Evolutionary conservation across 2,329 filamentous ascomycete genomes (phyloP), one percentile per base, ranked within the genome.

Genomic region (Xylariales sp.): DNA sequence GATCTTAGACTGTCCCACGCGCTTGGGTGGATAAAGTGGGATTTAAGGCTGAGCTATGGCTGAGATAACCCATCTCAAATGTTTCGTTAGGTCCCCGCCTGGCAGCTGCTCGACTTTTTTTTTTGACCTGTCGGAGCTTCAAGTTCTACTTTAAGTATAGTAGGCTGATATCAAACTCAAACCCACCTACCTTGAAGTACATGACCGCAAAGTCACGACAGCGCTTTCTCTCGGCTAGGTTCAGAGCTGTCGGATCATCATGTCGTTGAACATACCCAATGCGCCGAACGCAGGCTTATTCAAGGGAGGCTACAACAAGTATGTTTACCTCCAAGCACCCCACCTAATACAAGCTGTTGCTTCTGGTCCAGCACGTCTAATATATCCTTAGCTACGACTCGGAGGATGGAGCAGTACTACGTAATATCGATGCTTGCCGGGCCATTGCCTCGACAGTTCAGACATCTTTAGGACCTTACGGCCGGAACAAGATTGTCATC

Each of bases 401-500:
- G 47, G 94, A 98, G 82, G 93, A 98, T 86, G 93, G 93, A 63
- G 94, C 93, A 54, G 90, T 98, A 53, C 78, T 97, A 52, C 89
- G 93, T 62, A 98, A 98, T 69, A 97, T 98, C 70, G 94, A 98
- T 63, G 93, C 94, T 63, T 98, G 93, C 74, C 82, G 90, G 51
- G 88, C 93, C 53, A 97, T 98, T 67, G 83, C 93, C 45, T 87
- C 86, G 58, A 98, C 93, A 39, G 93, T 98, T 37, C 89, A 95
- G 74, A 97, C 93, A 43, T 97, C 93, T 33, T 79, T 98, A 25
- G 94, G 93, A 39, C 93, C 93, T 46, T 96, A 95, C 69, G 93
- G 93, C 60, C 87, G 93, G 68, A 98, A 98, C 77, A 98, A 98
- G 75, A 90, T 98, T 62, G 88, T 98, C 71, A 97, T 98, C 76